Base-by-base conservation (phyloP, 2,329 filamentous ascomycete species). In the Passalora sequoiae region DNA sequence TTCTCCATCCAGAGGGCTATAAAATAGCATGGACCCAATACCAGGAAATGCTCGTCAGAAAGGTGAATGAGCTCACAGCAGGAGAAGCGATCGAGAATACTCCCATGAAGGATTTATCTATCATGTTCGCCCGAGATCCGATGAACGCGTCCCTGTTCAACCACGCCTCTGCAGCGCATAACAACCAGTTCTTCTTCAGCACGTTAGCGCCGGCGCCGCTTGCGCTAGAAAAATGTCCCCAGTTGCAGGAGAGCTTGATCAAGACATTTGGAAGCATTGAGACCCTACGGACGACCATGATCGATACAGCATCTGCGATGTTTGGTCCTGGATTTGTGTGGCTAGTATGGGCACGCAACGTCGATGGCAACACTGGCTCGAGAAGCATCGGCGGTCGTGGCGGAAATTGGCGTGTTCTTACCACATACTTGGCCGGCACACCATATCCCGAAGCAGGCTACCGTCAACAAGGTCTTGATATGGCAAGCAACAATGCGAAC, bases 241-340 rank as follows among this genome's bases (percentile, higher is more conserved):
- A 61, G 31, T 77, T 94, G 48, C 66, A 72, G 57, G 54, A 61
- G 45, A 73, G 77, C 44, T 79, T 97, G 56, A 72, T 78, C 58
- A 69, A 72, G 54, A 80, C 80, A 59, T 97, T 95, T 72, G 84
- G 84, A 62, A 88, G 83, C 58, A 72, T 94, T 57, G 84, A 94
- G 53, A 89, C 85, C 21, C 80, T 98, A 46, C 81, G 81, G 62
- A 75, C 76, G 57, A 86, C 92, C 64, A 81, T 98, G 67, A 68
- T 92, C 60, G 73, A 82, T 53, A 94, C 84, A 29, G 91, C 91
- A 46, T 75, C 80, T 55, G 78, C 81, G 70, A 96, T 97, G 89
- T 97, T 98, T 71, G 92, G 91, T 42, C 89, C 91, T 0, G 92
- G 92, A 53, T 97, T 94, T 69, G 85, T 97, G 63, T 98, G 92